Conservation (phyloP, 306 rosid genomes). For the Potentilla sterilis region DNA sequence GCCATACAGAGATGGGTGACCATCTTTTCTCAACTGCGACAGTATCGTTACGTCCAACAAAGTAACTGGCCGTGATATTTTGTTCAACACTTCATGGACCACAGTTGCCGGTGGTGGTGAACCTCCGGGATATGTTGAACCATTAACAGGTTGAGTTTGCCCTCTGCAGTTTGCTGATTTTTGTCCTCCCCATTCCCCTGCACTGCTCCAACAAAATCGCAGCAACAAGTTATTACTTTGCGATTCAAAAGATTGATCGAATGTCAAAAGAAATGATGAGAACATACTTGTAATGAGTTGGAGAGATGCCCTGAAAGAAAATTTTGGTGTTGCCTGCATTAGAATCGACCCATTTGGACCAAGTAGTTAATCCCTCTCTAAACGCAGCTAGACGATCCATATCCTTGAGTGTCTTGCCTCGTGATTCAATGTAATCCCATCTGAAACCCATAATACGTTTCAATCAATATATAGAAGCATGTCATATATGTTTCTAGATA, state of each 20-base stretch:
- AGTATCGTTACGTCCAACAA: constrained; percentile 30
- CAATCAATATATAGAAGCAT: background rate
- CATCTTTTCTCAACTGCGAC: constrained; percentile 37
- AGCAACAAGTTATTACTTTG: background rate
- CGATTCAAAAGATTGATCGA: background rate
- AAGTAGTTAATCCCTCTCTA: constrained; percentile 33
- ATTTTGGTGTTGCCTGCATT: constrained; percentile 24
- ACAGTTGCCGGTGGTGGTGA: constrained; percentile 14
- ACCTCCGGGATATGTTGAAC: constrained; percentile 18
- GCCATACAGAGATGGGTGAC: constrained; percentile 30
- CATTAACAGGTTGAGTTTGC: constrained; percentile 15
- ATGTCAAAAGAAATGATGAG: background rate
- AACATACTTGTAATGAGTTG: constrained; percentile 22
- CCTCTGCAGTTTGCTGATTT: constrained; percentile 22
- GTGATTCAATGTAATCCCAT: constrained; percentile 39
- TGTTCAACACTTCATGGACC: constrained; percentile 23
- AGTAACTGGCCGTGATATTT: constrained; percentile 1
- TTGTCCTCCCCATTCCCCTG: constrained; percentile 24
- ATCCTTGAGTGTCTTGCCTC: constrained; percentile 26
- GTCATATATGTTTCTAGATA: too few species aligned
- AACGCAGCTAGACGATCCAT: constrained; percentile 43
- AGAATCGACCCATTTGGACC: constrained; percentile 48
- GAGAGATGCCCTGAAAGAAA: constrained; percentile 47
- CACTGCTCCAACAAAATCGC: constrained; percentile 5
- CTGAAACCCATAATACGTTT: constrained; percentile 11